phyloP scores from a whole-genome alignment of 192 early-diverging fungal species.

The Coemansia sp. region DNA sequence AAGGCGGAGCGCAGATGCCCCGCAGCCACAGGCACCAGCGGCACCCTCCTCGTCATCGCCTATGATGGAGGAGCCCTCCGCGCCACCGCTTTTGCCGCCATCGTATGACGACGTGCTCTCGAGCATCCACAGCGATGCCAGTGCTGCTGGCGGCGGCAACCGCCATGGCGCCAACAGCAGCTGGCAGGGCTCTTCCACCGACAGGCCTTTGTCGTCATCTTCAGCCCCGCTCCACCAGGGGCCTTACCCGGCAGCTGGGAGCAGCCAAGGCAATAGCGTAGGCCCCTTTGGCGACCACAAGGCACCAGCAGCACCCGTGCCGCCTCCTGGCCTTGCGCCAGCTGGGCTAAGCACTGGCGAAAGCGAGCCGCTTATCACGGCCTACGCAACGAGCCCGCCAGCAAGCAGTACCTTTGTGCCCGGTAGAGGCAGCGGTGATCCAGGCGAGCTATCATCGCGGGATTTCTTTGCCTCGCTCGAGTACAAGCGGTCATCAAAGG shows the following conservation, averaged over 20 bases:
- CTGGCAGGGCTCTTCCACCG: not conserved
- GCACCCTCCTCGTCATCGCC: not conserved
- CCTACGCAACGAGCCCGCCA: not conserved
- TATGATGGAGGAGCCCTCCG: constrained; percentile 18
- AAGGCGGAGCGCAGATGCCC: not conserved
- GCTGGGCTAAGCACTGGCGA: not conserved
- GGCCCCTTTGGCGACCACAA: constrained; percentile 21
- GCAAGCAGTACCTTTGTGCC: constrained; percentile 11
- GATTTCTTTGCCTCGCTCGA: constrained; percentile 46
- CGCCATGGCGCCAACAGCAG: not conserved
- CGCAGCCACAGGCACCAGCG: constrained; percentile 2
- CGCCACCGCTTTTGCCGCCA: constrained; percentile 31
- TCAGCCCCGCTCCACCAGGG: not conserved
- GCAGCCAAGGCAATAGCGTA: not conserved
- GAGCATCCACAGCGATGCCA: constrained; percentile 10
- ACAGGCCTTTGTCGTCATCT: not conserved
- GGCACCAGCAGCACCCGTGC: not conserved
- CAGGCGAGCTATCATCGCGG: constrained; percentile 20
- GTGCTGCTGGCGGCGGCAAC: not conserved
- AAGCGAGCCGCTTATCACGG: not conserved
- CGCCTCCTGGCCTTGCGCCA: not conserved
- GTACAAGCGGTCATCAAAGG: constrained; percentile 43
- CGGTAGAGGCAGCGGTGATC: not conserved
- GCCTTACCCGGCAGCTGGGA: not conserved
- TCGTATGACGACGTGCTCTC: constrained; percentile 46